Base-by-base conservation (phyloP, 1,139 yeast genomes). In the Saccharomycopsis crataegensis region DNA sequence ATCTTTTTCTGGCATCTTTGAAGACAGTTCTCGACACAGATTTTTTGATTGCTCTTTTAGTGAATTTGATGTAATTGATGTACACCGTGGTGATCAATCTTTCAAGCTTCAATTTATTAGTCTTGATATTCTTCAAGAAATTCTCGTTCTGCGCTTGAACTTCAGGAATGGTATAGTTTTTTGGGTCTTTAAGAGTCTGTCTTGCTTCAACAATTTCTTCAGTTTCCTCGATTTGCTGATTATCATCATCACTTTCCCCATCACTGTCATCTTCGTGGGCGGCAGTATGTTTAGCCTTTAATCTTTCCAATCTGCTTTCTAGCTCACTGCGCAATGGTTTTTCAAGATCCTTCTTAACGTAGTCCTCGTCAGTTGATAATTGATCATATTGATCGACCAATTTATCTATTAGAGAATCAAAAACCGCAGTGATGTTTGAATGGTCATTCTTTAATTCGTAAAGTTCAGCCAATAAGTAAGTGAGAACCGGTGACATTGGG, bases 1-100 rank as follows among this genome's bases (percentile, higher is more conserved):
- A 85, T 1, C 84, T 72, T 46, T 76, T 71, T 58, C 98, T 76
- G 8, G 94, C 87, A 58, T 85, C 91, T 54, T 83, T 77, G 51
- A 88, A 78, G 2, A 73, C 64, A 34, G 60, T 59, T 16, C 78
- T 67, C 1, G 78, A 49, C 4, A 42, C 32, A 6, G 31, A 38
- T 36, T 56, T 57, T 22, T 51, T 56, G 36, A 51, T 43, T 12
- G 57, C 40, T 36, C 87, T 86, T 46, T 74, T 72, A n/a, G 79
- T 63, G 59, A 89, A 70, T 62, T 82, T 84, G 60, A 78, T 71
- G 12, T 83, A 73, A 63, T 77, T 77, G 85, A 84, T 80, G 52
- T 77, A 75, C 52, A 76, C 75, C 46, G 80, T 75, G 62, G 80
- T 83, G 1, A 75, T 74, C 46, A 75, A 67, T 1, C 86, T 78